Conservation (phyloP, 2,329 filamentous ascomycete genomes). For the Ambrosiella beaveri region DNA sequence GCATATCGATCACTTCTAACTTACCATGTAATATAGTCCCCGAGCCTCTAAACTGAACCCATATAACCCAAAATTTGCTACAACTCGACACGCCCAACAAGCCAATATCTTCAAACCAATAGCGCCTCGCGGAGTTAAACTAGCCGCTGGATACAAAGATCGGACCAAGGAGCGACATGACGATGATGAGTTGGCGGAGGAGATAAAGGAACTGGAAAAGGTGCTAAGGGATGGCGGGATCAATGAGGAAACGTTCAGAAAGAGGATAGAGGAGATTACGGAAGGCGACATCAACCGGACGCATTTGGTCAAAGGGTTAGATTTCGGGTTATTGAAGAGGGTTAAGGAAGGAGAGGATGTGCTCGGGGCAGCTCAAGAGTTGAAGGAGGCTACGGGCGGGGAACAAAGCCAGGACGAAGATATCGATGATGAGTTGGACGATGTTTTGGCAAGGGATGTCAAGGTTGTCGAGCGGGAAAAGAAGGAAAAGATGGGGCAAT, state of each 20-base stretch:
- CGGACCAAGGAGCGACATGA: conserved; percentile 49
- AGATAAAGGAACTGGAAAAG: conserved; percentile 66
- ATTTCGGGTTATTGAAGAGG: conserved; percentile 61
- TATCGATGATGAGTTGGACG: conserved; percentile 50
- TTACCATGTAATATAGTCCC: neutral
- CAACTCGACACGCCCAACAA: conserved; percentile 38
- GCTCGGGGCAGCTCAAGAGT: conserved; percentile 24
- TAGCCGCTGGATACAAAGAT: conserved; percentile 70
- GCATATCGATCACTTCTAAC: neutral
- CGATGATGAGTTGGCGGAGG: conserved; percentile 37
- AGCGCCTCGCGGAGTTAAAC: conserved; percentile 65
- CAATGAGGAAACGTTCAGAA: conserved; percentile 61
- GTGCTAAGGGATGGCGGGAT: conserved; percentile 71
- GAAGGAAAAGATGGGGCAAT: conserved; percentile 37
- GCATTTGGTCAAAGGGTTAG: conserved; percentile 80
- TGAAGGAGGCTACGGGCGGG: conserved; percentile 24
- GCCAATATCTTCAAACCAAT: conserved; percentile 62
- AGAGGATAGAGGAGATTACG: conserved; percentile 55
- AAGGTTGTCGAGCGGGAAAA: conserved; percentile 34
- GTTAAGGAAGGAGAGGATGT: conserved; percentile 54
- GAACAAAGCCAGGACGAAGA: conserved; percentile 37
- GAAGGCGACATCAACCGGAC: conserved; percentile 68
- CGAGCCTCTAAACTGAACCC: conserved; percentile 22
- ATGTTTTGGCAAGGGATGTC: conserved; percentile 37
- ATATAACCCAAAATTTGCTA: conserved; percentile 19